A percentile compares a stretch with the other conserved stretches of the same genome.
Conservation (phyloP, 371 early-diverging fungal genomes). For the Apophysomyces elegans region DNA sequence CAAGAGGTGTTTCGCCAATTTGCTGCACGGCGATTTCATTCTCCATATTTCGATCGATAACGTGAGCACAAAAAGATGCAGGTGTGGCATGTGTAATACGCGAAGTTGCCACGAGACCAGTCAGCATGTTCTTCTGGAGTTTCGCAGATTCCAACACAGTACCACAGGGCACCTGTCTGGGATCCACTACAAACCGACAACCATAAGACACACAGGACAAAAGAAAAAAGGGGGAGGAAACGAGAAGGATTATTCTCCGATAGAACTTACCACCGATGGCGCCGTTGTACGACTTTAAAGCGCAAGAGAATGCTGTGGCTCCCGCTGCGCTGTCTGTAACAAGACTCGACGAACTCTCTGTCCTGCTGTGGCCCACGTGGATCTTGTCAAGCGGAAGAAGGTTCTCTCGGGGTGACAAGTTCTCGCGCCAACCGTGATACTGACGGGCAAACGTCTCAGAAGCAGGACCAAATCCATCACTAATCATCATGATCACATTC, state of each 20-base stretch:
- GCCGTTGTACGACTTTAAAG: conserved; percentile 84
- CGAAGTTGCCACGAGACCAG: conserved; percentile 91
- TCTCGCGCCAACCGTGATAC: conserved; percentile 66
- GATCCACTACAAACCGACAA: conserved; percentile 50
- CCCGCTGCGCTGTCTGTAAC: conserved; percentile 97
- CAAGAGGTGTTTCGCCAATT: conserved; percentile 83
- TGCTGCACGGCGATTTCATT: conserved; percentile 87
- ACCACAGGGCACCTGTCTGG: conserved; percentile 76
- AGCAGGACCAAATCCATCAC: conserved; percentile 95
- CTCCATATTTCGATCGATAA: conserved; percentile 75
- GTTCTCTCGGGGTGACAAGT: conserved; percentile 38
- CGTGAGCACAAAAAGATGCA: conserved; percentile 83
- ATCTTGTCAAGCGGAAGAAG: conserved; percentile 81
- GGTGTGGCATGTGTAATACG: conserved; percentile 93
- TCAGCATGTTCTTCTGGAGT: conserved; percentile 67
- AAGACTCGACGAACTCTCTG: conserved; percentile 77
- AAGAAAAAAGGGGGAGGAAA: background rate
- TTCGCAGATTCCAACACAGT: conserved; percentile 96
- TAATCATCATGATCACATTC: conserved; percentile 92
- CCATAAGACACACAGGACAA: background rate
- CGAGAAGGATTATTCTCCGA: background rate
- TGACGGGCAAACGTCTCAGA: conserved; percentile 89
- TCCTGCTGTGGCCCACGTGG: conserved; percentile 86
- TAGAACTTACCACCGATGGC: conserved; percentile 76
- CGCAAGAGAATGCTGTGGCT: conserved; percentile 92